These are phyloP conservation scores for Claviceps citrina DNA, from an alignment of 2,329 filamentous ascomycete genomes.

Conservation along the genomic window DNA sequence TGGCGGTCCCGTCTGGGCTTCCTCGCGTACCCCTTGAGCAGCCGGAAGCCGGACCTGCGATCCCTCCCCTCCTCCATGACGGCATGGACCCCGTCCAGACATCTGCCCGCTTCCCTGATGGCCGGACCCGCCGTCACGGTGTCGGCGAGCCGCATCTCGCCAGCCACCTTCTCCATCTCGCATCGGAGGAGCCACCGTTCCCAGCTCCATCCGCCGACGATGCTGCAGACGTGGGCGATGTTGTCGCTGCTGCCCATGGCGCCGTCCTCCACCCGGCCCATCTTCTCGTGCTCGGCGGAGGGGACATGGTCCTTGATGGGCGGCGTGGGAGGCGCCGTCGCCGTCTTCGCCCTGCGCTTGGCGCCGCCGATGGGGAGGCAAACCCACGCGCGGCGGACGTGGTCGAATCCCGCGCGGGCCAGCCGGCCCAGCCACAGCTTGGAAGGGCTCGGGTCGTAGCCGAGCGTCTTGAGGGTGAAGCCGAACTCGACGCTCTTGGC, in stretches of 20 bases:
- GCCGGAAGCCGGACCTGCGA: constrained; percentile 43
- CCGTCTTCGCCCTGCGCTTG: constrained; percentile 18
- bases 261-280: constrained; percentile 45
- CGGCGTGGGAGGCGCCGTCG: constrained; percentile 17
- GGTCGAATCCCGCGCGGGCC: constrained; percentile 58
- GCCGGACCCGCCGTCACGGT: constrained; percentile 34
- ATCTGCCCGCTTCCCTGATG: constrained; percentile 41
- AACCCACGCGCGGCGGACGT: constrained; percentile 74
- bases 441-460: constrained; percentile 76
- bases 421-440: constrained; percentile 67
- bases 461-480: constrained; percentile 73
- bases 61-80: constrained; percentile 48
- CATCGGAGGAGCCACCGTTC: constrained; percentile 89
- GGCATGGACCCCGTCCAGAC: constrained; percentile 42
- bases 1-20: constrained; percentile 36
- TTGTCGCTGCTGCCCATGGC: constrained; percentile 52
- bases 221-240: constrained; percentile 59
- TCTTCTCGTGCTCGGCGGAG: constrained; percentile 24
- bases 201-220: constrained; percentile 83
- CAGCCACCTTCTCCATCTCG: constrained; percentile 64
- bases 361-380: constrained; percentile 73
- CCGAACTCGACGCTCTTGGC: constrained; percentile 84
- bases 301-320: constrained; percentile 21
- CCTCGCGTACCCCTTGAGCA: constrained; percentile 47
- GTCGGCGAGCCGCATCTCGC: constrained; percentile 43